A percentile compares a stretch with the other conserved stretches of the same genome.
phyloP scores from a whole-genome alignment of 257 asterid genomes.

The Penstemon newberryi region DNA sequence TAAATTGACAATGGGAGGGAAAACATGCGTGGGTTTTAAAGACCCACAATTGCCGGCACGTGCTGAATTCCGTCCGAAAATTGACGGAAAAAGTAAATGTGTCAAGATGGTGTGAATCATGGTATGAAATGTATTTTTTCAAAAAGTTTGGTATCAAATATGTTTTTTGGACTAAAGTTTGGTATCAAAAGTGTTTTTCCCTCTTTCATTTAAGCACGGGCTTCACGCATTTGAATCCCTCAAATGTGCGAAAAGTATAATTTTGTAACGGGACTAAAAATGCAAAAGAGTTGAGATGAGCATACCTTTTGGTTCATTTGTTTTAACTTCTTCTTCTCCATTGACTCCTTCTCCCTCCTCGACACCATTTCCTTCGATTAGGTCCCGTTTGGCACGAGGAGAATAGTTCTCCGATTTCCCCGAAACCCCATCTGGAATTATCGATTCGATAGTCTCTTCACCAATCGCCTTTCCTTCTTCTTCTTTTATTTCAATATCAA shows the following conservation, averaged over 20 bases:
- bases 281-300: not conserved
- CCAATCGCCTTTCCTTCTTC: constrained; percentile 13
- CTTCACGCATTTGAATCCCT: too few relatives aligned
- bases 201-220: too few relatives aligned
- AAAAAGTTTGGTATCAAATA: too few relatives aligned
- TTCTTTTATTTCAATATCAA: constrained; percentile 16
- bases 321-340: constrained; percentile 29
- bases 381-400: constrained; percentile 9
- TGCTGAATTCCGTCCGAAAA: too few relatives aligned
- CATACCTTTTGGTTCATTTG: constrained; percentile 41
- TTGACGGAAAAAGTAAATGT: too few relatives aligned
- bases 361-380: constrained; percentile 11
- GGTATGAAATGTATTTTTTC: too few relatives aligned
- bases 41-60: too few relatives aligned
- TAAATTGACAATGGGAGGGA: too few relatives aligned
- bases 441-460: constrained; percentile 20
- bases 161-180: too few relatives aligned
- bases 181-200: too few relatives aligned
- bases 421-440: constrained; percentile 11
- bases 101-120: too few relatives aligned
- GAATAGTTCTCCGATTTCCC: constrained; percentile 24
- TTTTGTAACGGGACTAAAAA: not conserved
- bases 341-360: constrained; percentile 25
- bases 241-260: not conserved
- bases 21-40: too few relatives aligned